phyloP scores from a whole-genome alignment of 225 moss, liverwort and hornwort species.

The Anthoceros angustus region DNA sequence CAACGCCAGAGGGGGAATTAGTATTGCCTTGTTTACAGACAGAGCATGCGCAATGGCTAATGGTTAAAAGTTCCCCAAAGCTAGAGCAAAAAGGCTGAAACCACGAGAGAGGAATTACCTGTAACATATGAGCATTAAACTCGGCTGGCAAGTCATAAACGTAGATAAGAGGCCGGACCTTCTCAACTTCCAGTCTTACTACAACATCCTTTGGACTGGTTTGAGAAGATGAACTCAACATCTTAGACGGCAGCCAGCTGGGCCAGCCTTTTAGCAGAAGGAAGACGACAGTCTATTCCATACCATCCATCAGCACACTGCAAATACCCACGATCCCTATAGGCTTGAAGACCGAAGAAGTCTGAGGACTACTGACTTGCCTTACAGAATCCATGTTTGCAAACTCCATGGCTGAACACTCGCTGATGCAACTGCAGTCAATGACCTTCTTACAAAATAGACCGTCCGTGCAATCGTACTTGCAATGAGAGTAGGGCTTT shows the following conservation, averaged over 20 bases:
- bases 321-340: constrained; percentile 7
- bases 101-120: constrained; percentile 19
- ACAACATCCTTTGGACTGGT: constrained; percentile 9
- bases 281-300: constrained; percentile 69
- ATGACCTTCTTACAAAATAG: constrained; percentile 38
- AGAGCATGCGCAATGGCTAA: neutral
- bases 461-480: constrained; percentile 51
- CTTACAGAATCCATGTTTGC: constrained; percentile 58
- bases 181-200: constrained; percentile 18
- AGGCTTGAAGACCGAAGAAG: no score
- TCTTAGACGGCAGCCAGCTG: constrained; percentile 34
- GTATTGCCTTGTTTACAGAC: neutral
- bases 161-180: constrained; percentile 56
- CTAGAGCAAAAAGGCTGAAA: neutral
- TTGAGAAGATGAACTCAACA: constrained; percentile 8
- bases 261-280: constrained; percentile 37
- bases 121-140: constrained; percentile 48
- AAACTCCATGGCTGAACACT: constrained; percentile 61
- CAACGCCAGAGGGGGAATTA: neutral
- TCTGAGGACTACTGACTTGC: constrained; percentile 8
- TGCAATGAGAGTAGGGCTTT: constrained; percentile 41
- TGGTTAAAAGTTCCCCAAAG: neutral
- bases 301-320: constrained; percentile 84
- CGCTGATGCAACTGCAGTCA: constrained; percentile 58
- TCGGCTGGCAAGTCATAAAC: constrained; percentile 71